phyloP scores from a whole-genome alignment of 2,329 filamentous ascomycete genomes.

The Colletotrichum nymphaeae region DNA sequence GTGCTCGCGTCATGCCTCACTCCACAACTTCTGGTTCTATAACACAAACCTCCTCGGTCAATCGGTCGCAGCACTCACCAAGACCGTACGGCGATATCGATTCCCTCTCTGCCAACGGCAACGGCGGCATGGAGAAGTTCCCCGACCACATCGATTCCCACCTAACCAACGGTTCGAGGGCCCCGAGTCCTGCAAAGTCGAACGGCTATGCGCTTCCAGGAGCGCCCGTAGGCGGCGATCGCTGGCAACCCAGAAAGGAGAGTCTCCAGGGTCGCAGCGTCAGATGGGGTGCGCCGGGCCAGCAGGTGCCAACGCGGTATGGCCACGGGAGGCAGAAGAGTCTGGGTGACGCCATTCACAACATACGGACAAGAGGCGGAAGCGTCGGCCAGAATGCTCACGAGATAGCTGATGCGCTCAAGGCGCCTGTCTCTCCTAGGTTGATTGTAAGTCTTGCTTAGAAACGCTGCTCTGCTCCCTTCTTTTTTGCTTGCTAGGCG shows the following conservation, averaged over 20 bases:
- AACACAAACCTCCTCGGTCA: constrained; percentile 48
- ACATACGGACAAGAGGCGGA: constrained; percentile 81
- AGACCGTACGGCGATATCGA: constrained; percentile 36
- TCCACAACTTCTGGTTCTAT: constrained; percentile 47
- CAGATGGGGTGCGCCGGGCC: constrained; percentile 43
- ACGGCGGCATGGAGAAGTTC: constrained; percentile 64
- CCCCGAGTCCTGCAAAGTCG: constrained; percentile 39
- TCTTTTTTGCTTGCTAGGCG: neutral
- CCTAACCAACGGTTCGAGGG: constrained; percentile 38
- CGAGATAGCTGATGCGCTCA: constrained; percentile 90
- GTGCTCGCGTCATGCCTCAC: constrained; percentile 50
- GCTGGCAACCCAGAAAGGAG: constrained; percentile 72
- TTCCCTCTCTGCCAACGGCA: constrained; percentile 31
- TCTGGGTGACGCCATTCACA: constrained; percentile 87
- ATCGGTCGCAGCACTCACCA: constrained; percentile 42
- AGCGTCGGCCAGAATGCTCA: constrained; percentile 94
- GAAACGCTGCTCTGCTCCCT: constrained; percentile 37
- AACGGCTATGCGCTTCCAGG: constrained; percentile 43
- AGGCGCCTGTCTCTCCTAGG: constrained; percentile 87
- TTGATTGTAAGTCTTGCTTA: constrained; percentile 74
- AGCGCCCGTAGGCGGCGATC: constrained; percentile 53
- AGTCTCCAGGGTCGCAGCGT: constrained; percentile 57
- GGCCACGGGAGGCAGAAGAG: constrained; percentile 84
- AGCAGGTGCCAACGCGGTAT: constrained; percentile 27
- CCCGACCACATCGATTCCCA: constrained; percentile 63